A percentile compares a stretch with the other conserved stretches of the same genome.
These are phyloP conservation scores for Scortechinia acanthostroma DNA, from an alignment of 2,329 filamentous ascomycete species.

Conservation along the genomic window DNA sequence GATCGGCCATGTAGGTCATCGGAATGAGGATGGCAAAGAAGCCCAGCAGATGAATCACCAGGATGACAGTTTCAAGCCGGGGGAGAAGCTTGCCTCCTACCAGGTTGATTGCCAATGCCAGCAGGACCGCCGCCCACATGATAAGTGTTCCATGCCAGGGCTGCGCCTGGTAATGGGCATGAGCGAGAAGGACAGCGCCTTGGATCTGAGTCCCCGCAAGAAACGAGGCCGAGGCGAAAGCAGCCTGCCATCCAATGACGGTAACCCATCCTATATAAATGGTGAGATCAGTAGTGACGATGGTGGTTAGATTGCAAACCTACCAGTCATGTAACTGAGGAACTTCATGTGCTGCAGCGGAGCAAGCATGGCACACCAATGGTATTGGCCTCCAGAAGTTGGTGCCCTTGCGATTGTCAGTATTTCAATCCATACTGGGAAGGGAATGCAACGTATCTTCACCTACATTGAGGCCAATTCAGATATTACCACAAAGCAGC, in stretches of 20 bases:
- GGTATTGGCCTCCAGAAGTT: not conserved
- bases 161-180: not conserved
- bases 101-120: not conserved
- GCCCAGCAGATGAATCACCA: not conserved
- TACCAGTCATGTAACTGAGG: not conserved
- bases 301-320: no score
- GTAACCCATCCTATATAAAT: not conserved
- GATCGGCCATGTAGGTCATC: not conserved
- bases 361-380: not conserved
- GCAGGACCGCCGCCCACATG: not conserved
- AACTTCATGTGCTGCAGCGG: not conserved
- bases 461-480: not conserved
- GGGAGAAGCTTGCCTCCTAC: not conserved
- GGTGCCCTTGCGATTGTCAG: not conserved
- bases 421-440: no score
- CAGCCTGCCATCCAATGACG: not conserved
- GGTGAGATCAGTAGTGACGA: no score
- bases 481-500: not conserved
- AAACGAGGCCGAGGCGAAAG: not conserved
- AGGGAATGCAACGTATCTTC: not conserved
- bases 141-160: not conserved
- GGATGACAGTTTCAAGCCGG: not conserved
- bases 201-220: not conserved
- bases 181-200: not conserved
- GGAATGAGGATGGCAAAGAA: not conserved